Percentiles rank a stretch among this genome's conserved stretches.
phyloP scores from a whole-genome alignment of 73 alveolate genomes.

The Paramecium octaurelia region DNA sequence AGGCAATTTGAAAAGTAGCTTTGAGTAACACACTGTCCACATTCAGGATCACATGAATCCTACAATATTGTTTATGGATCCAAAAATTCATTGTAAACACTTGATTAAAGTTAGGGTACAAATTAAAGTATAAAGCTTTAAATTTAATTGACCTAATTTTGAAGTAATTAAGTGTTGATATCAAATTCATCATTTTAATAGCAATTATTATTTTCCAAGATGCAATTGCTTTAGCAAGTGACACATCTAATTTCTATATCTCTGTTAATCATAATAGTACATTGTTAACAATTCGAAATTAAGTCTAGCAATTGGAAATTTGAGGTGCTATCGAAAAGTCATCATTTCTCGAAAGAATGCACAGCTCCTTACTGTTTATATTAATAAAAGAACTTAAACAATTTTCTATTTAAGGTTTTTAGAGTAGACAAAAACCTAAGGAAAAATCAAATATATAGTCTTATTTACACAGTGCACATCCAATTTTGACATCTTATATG shows the following conservation, averaged over 20 bases:
- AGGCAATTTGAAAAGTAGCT: not conserved
- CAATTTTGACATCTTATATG: not conserved
- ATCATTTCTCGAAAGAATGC: not conserved
- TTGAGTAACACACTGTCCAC: not conserved
- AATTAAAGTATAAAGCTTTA: not conserved
- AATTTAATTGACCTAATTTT: not conserved
- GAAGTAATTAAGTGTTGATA: not conserved
- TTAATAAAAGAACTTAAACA: not conserved
- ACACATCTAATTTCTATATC: not conserved
- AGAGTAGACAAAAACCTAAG: not conserved
- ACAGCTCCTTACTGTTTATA: not conserved
- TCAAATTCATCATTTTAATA: not conserved
- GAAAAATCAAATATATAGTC: not conserved
- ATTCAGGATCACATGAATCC: not conserved
- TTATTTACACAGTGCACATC: not conserved
- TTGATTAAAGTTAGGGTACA: not conserved
- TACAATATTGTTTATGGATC: not conserved
- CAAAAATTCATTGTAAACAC: not conserved
- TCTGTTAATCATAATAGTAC: not conserved
- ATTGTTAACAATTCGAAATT: not conserved
- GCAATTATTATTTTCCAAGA: not conserved
- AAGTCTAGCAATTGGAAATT: not conserved
- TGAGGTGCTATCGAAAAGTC: not conserved
- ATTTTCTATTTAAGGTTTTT: not conserved
- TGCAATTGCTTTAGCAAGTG: not conserved